phyloP scores from a whole-genome alignment of 1,284 basidiomycete genomes.

The Wallemia hederae region DNA sequence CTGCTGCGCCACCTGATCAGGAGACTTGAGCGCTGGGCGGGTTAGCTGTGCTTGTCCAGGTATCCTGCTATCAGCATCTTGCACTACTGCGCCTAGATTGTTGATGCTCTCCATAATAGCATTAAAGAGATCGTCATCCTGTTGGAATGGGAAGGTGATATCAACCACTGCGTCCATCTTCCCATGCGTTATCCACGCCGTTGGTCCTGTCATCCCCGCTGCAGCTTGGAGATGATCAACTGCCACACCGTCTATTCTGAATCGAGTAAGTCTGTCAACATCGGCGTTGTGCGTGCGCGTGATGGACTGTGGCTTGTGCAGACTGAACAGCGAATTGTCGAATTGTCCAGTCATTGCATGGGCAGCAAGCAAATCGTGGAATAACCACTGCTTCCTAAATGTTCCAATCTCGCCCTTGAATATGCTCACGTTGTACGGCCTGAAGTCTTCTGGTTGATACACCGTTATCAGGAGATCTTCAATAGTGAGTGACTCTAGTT shows the following conservation, averaged over 20 bases:
- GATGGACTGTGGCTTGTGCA: slow-evolving; percentile 90
- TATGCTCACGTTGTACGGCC: slow-evolving; percentile 80
- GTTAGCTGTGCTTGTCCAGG: slow-evolving; percentile 5
- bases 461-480: slow-evolving; percentile 86
- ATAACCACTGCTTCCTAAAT: slow-evolving; percentile 78
- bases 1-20: slow-evolving; percentile 6
- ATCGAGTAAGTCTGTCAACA: slow-evolving; percentile 39
- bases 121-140: slow-evolving; percentile 28
- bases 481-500: slow-evolving; percentile 59
- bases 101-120: slow-evolving; percentile 11
- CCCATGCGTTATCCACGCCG: slow-evolving; percentile 89
- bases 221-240: slow-evolving; percentile 83
- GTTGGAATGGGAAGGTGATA: slow-evolving; percentile 77
- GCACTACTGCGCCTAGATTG: slow-evolving; percentile 8
- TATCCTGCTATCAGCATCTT: slow-evolving; percentile 5
- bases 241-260: slow-evolving; percentile 86
- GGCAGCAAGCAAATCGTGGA: slow-evolving; percentile 70
- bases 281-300: slow-evolving; percentile 63
- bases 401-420: slow-evolving; percentile 69
- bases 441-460: slow-evolving; percentile 71
- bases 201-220: slow-evolving; percentile 45
- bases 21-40: slow-evolving; percentile 7
- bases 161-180: slow-evolving; percentile 91
- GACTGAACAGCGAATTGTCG: slow-evolving; percentile 86
- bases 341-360: slow-evolving; percentile 91